phyloP scores from a whole-genome alignment of 2,329 filamentous ascomycete genomes.

The Chaetomium strumarium region DNA sequence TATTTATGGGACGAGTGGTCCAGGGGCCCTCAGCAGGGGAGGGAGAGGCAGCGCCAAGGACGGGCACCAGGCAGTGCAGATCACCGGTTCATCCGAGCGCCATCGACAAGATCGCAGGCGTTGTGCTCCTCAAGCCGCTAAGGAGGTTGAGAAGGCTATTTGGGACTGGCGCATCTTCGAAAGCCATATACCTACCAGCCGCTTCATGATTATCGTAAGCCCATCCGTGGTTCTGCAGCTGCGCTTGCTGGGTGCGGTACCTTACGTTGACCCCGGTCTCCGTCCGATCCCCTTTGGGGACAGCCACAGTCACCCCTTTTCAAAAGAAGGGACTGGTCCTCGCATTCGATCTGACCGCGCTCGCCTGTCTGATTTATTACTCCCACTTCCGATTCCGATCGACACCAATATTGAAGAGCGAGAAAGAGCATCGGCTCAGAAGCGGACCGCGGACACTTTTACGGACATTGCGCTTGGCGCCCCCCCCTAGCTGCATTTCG shows the following conservation, averaged over 20 bases:
- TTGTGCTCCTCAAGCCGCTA: not conserved
- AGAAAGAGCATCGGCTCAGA: not conserved
- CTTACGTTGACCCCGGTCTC: not conserved
- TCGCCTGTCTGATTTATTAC: not conserved
- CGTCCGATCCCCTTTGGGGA: not conserved
- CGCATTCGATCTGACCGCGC: slow-evolving; percentile 4
- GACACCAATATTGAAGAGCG: slow-evolving; percentile 2
- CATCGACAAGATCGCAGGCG: not conserved
- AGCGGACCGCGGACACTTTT: not conserved
- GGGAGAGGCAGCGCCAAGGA: not conserved
- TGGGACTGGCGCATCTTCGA: no score
- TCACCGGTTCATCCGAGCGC: not conserved
- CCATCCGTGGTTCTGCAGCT: not conserved
- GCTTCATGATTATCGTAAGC: not conserved
- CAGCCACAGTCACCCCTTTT: slow-evolving; percentile 4
- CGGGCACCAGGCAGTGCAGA: not conserved
- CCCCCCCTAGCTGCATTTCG: slow-evolving; percentile 5
- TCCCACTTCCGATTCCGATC: slow-evolving; percentile 1
- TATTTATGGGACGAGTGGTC: no score
- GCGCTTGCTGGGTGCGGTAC: not conserved
- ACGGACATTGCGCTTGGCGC: slow-evolving; percentile 10
- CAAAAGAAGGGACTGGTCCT: slow-evolving; percentile 1
- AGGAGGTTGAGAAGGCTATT: no score
- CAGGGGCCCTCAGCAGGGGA: not conserved
- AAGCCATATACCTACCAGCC: no score